These are phyloP conservation scores for Myrica gale DNA, from an alignment of 306 rosid genomes.

Conservation along the genomic window DNA sequence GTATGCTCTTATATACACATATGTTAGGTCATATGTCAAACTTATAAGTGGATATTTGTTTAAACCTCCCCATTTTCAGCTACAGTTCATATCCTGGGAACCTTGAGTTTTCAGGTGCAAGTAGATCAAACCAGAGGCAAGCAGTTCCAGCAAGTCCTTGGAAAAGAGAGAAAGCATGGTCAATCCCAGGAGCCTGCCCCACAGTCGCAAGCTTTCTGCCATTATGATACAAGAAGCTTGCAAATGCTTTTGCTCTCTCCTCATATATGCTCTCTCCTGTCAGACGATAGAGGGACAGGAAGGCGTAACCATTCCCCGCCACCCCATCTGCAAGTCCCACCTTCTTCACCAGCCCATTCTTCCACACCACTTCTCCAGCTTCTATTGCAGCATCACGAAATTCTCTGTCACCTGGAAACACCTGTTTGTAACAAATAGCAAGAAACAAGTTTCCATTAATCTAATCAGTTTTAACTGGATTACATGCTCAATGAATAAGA, in stretches of 20 bases:
- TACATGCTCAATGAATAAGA: neutral
- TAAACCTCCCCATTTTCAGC: neutral
- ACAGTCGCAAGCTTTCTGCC: conserved; percentile 29
- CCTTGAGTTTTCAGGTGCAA: conserved; percentile 55
- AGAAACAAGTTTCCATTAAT: no score
- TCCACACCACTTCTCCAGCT: conserved; percentile 97
- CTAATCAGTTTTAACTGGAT: no score
- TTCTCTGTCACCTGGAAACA: conserved; percentile 63
- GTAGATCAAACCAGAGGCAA: conserved; percentile 83
- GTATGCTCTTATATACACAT: neutral
- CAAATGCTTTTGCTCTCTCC: conserved; percentile 80
- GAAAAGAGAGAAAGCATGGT: conserved; percentile 61
- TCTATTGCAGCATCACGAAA: conserved; percentile 89
- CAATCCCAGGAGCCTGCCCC: conserved; percentile 22
- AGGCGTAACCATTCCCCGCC: conserved; percentile 79
- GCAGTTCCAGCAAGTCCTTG: conserved; percentile 83
- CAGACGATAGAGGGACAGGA: conserved; percentile 64
- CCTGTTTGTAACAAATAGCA: conserved; percentile 35
- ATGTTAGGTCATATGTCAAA: neutral
- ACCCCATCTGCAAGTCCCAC: conserved; percentile 85
- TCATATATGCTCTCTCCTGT: conserved; percentile 65
- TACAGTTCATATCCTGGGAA: conserved; percentile 86
- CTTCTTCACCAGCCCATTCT: conserved; percentile 74
- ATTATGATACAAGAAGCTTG: conserved; percentile 59
- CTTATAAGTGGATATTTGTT: neutral